phyloP scores from a whole-genome alignment of 768 basidiomycete genomes.

The Fistulinella prunicolor region DNA sequence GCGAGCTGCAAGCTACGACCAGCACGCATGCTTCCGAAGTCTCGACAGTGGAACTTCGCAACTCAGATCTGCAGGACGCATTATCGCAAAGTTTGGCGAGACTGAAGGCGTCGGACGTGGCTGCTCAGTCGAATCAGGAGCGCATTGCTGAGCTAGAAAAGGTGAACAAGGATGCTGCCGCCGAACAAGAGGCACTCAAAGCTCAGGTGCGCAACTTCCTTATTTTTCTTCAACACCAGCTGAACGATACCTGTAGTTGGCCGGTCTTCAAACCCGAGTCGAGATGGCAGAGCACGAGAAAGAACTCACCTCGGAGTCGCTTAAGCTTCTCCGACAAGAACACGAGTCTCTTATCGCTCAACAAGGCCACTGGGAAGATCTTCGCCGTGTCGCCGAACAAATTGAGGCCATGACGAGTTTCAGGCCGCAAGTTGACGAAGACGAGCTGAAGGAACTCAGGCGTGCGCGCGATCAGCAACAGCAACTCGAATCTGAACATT shows the following conservation, averaged over 20 bases:
- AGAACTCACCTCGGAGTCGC: conserved; percentile 50
- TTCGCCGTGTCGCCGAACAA: conserved; percentile 68
- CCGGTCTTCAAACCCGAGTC: conserved; percentile 57
- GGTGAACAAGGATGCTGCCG: conserved; percentile 48
- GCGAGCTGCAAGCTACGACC: conserved; percentile 47
- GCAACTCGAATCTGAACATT: conserved; percentile 64
- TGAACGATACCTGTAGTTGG: conserved; percentile 42
- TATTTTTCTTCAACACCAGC: neutral
- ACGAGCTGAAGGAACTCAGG: conserved; percentile 70
- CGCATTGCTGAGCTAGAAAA: conserved; percentile 64
- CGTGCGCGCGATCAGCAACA: conserved; percentile 57
- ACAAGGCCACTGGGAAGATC: conserved; percentile 76
- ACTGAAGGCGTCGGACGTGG: conserved; percentile 70
- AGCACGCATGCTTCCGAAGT: conserved; percentile 45
- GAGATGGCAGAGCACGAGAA: conserved; percentile 60
- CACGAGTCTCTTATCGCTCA: conserved; percentile 58
- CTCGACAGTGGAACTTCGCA: conserved; percentile 46
- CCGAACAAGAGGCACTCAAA: conserved; percentile 56
- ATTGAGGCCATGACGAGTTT: conserved; percentile 63
- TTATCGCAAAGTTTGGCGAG: conserved; percentile 70
- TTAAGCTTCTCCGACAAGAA: conserved; percentile 55
- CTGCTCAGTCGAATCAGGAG: conserved; percentile 56
- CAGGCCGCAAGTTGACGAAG: conserved; percentile 62
- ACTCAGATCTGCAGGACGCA: conserved; percentile 66
- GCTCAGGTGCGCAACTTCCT: conserved; percentile 49